A percentile compares a stretch with the other conserved stretches of the same genome.
Conservation (phyloP, 805 yeast species). For the Nakazawaea wickerhamii region DNA sequence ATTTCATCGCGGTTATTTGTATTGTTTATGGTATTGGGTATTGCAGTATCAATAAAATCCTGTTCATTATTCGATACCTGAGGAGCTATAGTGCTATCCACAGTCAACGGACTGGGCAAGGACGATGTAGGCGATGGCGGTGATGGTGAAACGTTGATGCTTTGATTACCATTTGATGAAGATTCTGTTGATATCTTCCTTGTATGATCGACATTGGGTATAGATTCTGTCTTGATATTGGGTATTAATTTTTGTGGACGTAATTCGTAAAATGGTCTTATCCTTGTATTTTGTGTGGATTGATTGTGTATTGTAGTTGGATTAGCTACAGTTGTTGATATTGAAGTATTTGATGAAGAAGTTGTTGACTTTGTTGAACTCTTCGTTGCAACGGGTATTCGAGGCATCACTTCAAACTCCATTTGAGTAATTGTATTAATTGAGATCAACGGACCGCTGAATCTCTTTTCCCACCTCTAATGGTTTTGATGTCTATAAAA, state of each 20-base stretch:
- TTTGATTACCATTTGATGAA: conserved; percentile 7
- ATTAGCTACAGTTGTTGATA: neutral
- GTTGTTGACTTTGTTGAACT: neutral
- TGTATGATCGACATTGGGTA: neutral
- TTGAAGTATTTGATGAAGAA: neutral
- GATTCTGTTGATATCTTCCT: conserved; percentile 7
- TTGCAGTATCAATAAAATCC: neutral
- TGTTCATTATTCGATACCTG: neutral
- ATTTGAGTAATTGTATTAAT: neutral
- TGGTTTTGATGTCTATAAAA: neutral
- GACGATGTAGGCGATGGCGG: conserved; percentile 9
- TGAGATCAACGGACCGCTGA: neutral
- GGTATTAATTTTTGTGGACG: conserved; percentile 2
- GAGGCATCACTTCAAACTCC: conserved; percentile 1
- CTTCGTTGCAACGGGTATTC: neutral
- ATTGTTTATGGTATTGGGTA: neutral
- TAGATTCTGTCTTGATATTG: neutral
- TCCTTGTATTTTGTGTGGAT: neutral
- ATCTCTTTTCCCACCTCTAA: neutral
- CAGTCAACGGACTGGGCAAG: conserved; percentile 7
- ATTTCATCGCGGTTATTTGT: conserved; percentile 1
- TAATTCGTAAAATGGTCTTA: neutral
- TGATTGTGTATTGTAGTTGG: neutral
- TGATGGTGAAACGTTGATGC: conserved; percentile 6
- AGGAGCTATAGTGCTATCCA: neutral